A percentile compares a stretch with the other conserved stretches of the same genome.
phyloP scores from a whole-genome alignment of 1,284 basidiomycete species.

The Phellopilus nigrolimitatus region DNA sequence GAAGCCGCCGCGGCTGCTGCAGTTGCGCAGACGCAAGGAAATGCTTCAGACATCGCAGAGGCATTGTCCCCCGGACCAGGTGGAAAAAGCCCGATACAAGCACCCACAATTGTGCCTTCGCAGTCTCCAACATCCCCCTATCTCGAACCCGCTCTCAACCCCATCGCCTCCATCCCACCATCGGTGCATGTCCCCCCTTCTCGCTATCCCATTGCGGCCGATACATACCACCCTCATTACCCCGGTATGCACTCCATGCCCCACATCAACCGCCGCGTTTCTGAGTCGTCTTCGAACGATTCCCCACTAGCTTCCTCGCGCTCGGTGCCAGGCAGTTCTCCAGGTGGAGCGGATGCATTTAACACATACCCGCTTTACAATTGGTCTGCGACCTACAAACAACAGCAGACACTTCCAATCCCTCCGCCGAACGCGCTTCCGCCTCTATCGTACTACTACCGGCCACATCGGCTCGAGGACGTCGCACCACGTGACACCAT shows the following conservation, averaged over 20 bases:
- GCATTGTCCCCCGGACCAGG: constrained; percentile 43
- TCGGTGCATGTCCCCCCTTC: constrained; percentile 53
- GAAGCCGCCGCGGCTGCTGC: constrained; percentile 68
- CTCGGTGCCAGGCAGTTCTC: constrained; percentile 25
- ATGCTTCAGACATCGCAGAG: constrained; percentile 35
- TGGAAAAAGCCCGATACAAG: constrained; percentile 45
- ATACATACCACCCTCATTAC: constrained; percentile 56
- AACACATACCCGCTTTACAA: constrained; percentile 62
- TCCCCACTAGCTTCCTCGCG: constrained; percentile 4
- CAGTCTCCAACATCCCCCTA: constrained; percentile 45
- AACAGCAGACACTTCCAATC: constrained; percentile 47
- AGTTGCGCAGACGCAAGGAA: constrained; percentile 35
- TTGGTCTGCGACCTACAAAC: constrained; percentile 57
- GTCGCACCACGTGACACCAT: constrained; percentile 74
- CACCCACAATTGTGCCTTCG: constrained; percentile 42
- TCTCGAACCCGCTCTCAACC: constrained; percentile 45
- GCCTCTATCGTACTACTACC: constrained; percentile 66
- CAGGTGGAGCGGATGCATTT: constrained; percentile 46
- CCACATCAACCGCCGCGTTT: constrained; percentile 33
- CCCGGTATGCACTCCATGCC: constrained; percentile 33
- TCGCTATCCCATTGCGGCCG: constrained; percentile 64
- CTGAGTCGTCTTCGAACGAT: constrained; percentile 21
- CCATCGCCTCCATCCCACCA: constrained; percentile 32
- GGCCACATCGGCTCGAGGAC: constrained; percentile 65
- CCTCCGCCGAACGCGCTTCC: constrained; percentile 52